Base-by-base conservation (phyloP, 2,329 filamentous ascomycete genomes). In the Zopfia rhizophila region DNA sequence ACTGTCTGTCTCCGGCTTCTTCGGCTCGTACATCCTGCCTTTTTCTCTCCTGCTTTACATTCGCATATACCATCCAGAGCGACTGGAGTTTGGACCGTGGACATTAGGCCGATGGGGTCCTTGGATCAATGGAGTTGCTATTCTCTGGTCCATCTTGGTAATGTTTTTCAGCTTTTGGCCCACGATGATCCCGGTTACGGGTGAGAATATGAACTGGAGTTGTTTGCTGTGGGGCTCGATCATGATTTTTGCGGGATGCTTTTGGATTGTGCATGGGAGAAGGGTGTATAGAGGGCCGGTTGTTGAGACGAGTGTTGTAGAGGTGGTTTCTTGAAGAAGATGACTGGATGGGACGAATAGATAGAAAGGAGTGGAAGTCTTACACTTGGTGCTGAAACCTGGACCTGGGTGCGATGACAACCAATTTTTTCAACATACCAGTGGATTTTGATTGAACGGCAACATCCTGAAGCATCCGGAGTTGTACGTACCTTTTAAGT, bases 161-260 rank as follows among this genome's bases (percentile, higher is more conserved):
- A 45, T 55, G 19, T 60, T 63, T 29, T 63, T 61, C 24, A 53
- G 49, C 32, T 58, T 52, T 29, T 61, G 58, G 47, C 60, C 60
- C 1, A 42, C 53, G 3, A 43, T 43, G 7, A 36, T 60, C 16
- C 56, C 55, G 1, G 55, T 61, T 4, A 50, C 48, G 14, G 21
- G 45, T 1, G 35, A 42, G 10, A 59, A 48, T 10, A 63, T 63
- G 58, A 63, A 61, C 27, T 63, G 45, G 53, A 45, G 50, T 41
- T 32, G 44, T 40, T 47, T 59, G 33, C 47, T 59, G 22, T 59
- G 47, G 51, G 39, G 48, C 8, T 41, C 44, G 17, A 54, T 56
- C 4, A 48, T 55, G 13, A 25, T 54, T 3, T 60, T 60, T 47
- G 54, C 56, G 8, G 36, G 44, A 5, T 27, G 35, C n/a, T 57